These are phyloP conservation scores for Paraphoma sp. DNA, from an alignment of 2,329 filamentous ascomycete genomes.

Conservation along the genomic window DNA sequence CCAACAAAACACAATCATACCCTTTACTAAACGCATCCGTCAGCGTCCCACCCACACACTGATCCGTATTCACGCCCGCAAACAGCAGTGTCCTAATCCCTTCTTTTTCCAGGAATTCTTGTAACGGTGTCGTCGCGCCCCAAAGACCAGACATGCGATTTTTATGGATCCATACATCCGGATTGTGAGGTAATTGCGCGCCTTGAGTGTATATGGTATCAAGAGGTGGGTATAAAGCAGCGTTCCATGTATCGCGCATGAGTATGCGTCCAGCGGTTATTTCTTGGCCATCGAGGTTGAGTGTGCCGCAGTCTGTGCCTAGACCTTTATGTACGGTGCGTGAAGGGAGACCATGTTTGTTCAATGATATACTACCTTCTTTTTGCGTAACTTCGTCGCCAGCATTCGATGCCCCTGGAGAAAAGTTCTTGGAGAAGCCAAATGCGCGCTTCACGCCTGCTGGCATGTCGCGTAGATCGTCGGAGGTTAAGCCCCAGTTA, in stretches of 20 bases:
- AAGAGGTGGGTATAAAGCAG: constrained; percentile 48
- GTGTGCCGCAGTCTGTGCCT: constrained; percentile 34
- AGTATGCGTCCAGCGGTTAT: constrained; percentile 45
- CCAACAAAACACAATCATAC: constrained; percentile 51
- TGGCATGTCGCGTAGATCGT: constrained; percentile 46
- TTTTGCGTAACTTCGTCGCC: constrained; percentile 12
- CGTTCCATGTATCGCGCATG: constrained; percentile 51
- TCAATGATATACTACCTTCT: constrained; percentile 27
- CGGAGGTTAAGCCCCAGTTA: constrained; percentile 51
- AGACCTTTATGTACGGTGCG: constrained; percentile 36
- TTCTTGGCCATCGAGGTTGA: constrained; percentile 26
- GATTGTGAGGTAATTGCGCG: constrained; percentile 7
- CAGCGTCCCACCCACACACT: constrained; percentile 51
- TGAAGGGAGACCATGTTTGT: not conserved
- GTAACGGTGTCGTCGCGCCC: constrained; percentile 41
- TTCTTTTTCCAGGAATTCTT: constrained; percentile 47
- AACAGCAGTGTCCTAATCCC: constrained; percentile 51
- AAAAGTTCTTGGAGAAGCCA: constrained; percentile 30
- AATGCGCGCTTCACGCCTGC: constrained; percentile 49
- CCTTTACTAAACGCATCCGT: constrained; percentile 52
- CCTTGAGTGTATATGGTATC: constrained; percentile 39
- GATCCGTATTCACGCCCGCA: constrained; percentile 53
- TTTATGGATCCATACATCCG: constrained; percentile 48
- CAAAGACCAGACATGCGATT: constrained; percentile 52
- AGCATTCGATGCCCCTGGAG: constrained; percentile 21